A percentile compares a stretch with the other conserved stretches of the same genome.
These are phyloP conservation scores for Gnomoniopsis smithogilvyi DNA, from an alignment of 2,329 filamentous ascomycete species.

Conservation along the genomic window DNA sequence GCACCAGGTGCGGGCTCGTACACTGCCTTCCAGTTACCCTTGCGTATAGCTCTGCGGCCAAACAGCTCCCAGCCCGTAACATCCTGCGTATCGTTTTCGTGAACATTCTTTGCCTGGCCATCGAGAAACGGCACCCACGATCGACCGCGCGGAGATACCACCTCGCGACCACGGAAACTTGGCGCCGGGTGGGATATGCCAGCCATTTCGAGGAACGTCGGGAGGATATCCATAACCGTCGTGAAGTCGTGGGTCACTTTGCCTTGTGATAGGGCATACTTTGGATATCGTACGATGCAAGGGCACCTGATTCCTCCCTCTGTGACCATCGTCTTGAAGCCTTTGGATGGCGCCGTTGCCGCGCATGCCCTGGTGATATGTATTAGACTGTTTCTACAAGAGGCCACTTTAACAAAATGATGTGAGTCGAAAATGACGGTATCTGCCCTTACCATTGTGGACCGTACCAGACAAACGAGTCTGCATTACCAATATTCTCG, in stretches of 20 bases:
- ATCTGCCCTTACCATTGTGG: slow-evolving; percentile 36
- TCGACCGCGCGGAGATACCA: slow-evolving; percentile 31
- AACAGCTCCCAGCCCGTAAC: slow-evolving; percentile 33
- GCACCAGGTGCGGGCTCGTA: slow-evolving; percentile 23
- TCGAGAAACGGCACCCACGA: slow-evolving; percentile 30
- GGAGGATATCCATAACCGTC: slow-evolving; percentile 49
- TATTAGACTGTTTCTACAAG: no score
- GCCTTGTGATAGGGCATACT: slow-evolving; percentile 23
- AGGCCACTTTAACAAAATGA: no score
- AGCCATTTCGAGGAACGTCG: slow-evolving; percentile 45
- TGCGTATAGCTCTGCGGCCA: slow-evolving; percentile 29
- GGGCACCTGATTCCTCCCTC: slow-evolving; percentile 51
- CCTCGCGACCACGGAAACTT: slow-evolving; percentile 35
- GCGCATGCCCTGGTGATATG: slow-evolving; percentile 31
- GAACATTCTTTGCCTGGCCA: slow-evolving; percentile 16
- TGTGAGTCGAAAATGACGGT: no score
- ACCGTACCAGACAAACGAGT: slow-evolving; percentile 57
- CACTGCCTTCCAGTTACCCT: slow-evolving; percentile 29
- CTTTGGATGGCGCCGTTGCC: slow-evolving; percentile 26
- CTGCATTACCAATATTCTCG: slow-evolving; percentile 50
- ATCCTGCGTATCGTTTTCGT: slow-evolving; percentile 22
- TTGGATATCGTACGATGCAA: slow-evolving; percentile 34
- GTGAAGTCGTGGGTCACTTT: slow-evolving; percentile 47
- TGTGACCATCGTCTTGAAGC: slow-evolving; percentile 34
- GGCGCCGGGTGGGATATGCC: slow-evolving; percentile 49